A percentile compares a stretch with the other conserved stretches of the same genome.
Conservation (phyloP, 2,329 filamentous ascomycete genomes). For the Cytospora leucostoma region DNA sequence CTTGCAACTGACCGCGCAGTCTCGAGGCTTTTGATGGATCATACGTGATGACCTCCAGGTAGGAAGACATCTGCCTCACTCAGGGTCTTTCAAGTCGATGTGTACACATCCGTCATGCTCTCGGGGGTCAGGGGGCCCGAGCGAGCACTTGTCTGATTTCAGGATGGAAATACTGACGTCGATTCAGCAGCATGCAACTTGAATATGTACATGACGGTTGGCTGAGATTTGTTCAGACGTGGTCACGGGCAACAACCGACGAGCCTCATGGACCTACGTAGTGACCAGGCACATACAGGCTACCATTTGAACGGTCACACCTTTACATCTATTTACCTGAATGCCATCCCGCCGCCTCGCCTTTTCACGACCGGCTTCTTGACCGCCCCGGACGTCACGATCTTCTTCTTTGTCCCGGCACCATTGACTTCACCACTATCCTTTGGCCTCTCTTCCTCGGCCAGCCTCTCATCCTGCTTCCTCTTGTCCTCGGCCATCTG, state of each 20-base stretch:
- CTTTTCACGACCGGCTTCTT: slow-evolving; percentile 62
- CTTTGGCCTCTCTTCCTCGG: slow-evolving; percentile 52
- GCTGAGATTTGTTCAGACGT: not conserved
- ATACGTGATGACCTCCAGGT: not conserved
- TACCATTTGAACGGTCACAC: no score
- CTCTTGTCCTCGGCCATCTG: slow-evolving; percentile 88
- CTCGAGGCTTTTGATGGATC: not conserved
- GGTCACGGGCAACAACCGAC: not conserved
- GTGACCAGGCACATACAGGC: not conserved
- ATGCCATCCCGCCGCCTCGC: slow-evolving; percentile 48
- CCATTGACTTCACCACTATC: slow-evolving; percentile 40
- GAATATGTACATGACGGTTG: not conserved
- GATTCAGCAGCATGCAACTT: not conserved
- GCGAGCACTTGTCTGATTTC: not conserved
- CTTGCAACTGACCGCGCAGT: not conserved
- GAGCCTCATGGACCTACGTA: not conserved
- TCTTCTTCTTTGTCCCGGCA: slow-evolving; percentile 50
- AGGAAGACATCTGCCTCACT: not conserved
- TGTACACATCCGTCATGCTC: not conserved
- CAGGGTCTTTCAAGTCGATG: not conserved
- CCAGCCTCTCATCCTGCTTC: slow-evolving; percentile 59
- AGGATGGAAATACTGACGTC: not conserved
- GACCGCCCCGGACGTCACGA: slow-evolving; percentile 62
- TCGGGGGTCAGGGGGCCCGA: not conserved
- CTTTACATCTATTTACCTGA: slow-evolving; percentile 9